These are phyloP conservation scores for Pseudogymnoascus pannorum DNA, from an alignment of 2,329 filamentous ascomycete genomes.

Conservation along the genomic window DNA sequence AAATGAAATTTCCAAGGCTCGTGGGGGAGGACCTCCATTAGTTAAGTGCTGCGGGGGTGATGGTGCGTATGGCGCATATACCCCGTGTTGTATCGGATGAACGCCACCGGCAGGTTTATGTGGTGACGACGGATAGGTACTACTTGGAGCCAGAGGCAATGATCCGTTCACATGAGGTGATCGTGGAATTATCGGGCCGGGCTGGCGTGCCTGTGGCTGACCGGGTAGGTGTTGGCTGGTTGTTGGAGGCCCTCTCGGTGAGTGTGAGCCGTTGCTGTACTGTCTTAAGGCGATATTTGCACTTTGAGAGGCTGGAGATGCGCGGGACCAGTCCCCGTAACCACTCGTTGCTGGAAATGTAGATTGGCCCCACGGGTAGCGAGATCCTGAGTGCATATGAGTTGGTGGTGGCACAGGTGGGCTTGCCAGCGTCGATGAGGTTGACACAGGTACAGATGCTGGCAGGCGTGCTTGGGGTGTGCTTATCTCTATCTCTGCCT, in stretches of 20 bases:
- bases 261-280: slow-evolving; percentile 41
- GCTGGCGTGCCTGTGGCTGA: slow-evolving; percentile 20
- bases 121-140: slow-evolving; percentile 29
- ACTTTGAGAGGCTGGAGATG: slow-evolving; percentile 40
- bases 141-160: slow-evolving; percentile 34
- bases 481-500: slow-evolving; percentile 17
- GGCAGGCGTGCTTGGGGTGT: slow-evolving; percentile 15
- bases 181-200: slow-evolving; percentile 26
- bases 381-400: slow-evolving; percentile 27
- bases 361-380: slow-evolving; percentile 25
- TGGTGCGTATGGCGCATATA: slow-evolving; percentile 24
- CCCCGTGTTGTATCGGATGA: slow-evolving; percentile 22
- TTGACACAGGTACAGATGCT: slow-evolving; percentile 15
- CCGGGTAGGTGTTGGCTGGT: slow-evolving; percentile 18
- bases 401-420: slow-evolving; percentile 25
- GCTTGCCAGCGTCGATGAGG: slow-evolving; percentile 19
- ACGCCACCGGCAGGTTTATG: slow-evolving; percentile 18
- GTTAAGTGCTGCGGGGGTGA: slow-evolving; percentile 28
- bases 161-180: slow-evolving; percentile 39
- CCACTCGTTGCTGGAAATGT: slow-evolving; percentile 32
- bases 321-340: slow-evolving; percentile 45
- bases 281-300: slow-evolving; percentile 33
- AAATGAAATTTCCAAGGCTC: slow-evolving; percentile 40
- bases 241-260: slow-evolving; percentile 22
- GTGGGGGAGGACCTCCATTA: slow-evolving; percentile 32